Evolutionary conservation across 768 basidiomycete genomes (phyloP), one percentile per base, ranked within the genome.

Genomic region (Coprinopsis sp.): DNA sequence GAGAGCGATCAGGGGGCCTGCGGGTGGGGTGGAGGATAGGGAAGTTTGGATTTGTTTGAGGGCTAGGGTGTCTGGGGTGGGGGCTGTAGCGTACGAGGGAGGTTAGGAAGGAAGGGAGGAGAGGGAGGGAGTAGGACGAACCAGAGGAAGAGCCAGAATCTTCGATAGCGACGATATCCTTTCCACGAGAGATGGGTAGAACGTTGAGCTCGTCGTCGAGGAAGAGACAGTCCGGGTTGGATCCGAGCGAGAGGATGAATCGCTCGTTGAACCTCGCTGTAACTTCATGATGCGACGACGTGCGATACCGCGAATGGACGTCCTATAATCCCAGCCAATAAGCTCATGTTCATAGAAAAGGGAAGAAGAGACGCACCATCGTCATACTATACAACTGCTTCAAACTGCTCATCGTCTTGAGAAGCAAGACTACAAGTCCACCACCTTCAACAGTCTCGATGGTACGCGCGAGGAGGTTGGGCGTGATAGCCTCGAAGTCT

Each of bases 361-460:
- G 36, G 12, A 19, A 25, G 23, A 33, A 13, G 45, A n/a, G 25
- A 58, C 66, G 33, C 51, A 76, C 78, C 81, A 82, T 83, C 12
- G 89, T 82, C 91, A 98, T 90, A 11, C 85, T 84, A 62, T 97
- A 98, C 16, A 98, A 67, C 64, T 95, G 93, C 62, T 81, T 79
- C 51, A 98, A 69, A 39, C 91, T 94, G 18, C 83, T 79, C 96
- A 99, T 97, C 1, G 91, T 95, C 68, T 95, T 94, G 14, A 99
- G 71, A 39, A 99, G 69, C 21, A 98, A 66, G 2, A 97, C 87
- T 2, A 99, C 81, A 23, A 91, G 60, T 0, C 90, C 90, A 21
- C 96, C 96, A 12, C 96, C 96, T 60, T 98, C 92, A 1, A 99
- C 95, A 0, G 96, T 99, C 70, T 99, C 96, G 42, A 98, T 91